phyloP scores from a whole-genome alignment of 768 basidiomycete genomes.

The Favolaschia claudopus region DNA sequence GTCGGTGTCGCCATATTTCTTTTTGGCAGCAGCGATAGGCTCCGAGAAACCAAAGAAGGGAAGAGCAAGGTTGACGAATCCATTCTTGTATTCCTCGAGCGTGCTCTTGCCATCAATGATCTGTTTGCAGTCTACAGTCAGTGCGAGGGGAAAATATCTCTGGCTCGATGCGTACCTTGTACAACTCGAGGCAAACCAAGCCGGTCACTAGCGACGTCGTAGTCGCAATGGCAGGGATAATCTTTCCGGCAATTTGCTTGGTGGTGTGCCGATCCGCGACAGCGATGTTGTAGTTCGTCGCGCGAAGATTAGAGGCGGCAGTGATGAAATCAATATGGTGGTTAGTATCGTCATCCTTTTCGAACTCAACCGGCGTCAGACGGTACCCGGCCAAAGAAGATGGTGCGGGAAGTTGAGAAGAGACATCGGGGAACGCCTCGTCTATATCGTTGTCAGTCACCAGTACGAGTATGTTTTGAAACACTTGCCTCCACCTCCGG shows the following conservation, averaged over 20 bases:
- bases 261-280: slow-evolving; percentile 90
- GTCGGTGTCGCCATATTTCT: slow-evolving; percentile 86
- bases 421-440: slow-evolving; percentile 62
- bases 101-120: slow-evolving; percentile 95
- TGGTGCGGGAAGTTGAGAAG: slow-evolving; percentile 82
- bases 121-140: slow-evolving; percentile 46
- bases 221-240: slow-evolving; percentile 99
- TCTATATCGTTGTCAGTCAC: slow-evolving; percentile 41
- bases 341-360: slow-evolving; percentile 99
- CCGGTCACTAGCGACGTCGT: slow-evolving; percentile 97
- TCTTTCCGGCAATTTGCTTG: slow-evolving; percentile 98
- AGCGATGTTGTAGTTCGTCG: slow-evolving; percentile 91
- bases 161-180: slow-evolving; percentile 71
- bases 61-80: slow-evolving; percentile 95
- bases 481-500: slow-evolving; percentile 48
- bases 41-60: slow-evolving; percentile 99
- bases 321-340: slow-evolving; percentile 99
- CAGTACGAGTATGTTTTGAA: no score
- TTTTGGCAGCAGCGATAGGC: slow-evolving; percentile 88
- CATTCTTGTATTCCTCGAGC: slow-evolving; percentile 96
- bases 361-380: slow-evolving; percentile 93
- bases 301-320: slow-evolving; percentile 95
- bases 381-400: slow-evolving; percentile 96
- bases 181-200: slow-evolving; percentile 93
- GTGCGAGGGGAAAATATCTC: slow-evolving; percentile 5